Conservation (phyloP, 73 alveolate genomes). For the Loxodes magnus region DNA sequence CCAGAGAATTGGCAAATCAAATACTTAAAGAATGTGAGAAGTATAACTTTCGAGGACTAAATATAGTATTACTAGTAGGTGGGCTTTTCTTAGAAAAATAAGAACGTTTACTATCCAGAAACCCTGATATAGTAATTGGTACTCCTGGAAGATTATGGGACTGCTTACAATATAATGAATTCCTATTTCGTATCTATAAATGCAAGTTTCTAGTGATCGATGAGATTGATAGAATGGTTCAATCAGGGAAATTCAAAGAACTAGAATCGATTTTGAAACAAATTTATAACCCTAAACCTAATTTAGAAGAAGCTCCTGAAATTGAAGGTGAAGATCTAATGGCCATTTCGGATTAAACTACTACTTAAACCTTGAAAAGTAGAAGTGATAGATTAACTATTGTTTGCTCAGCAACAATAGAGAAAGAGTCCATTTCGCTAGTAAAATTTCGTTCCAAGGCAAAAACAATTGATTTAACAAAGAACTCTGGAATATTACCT, state of each 20-base stretch:
- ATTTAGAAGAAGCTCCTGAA: constrained; percentile 14
- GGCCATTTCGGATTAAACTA: not conserved
- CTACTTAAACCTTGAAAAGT: too few species aligned
- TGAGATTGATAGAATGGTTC: constrained; percentile 98
- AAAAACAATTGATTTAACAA: too few species aligned
- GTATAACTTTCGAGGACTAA: constrained; percentile 44
- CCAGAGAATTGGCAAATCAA: constrained; percentile 88
- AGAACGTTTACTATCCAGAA: constrained; percentile 66
- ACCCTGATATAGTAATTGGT: constrained; percentile 85
- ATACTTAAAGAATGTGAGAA: constrained; percentile 75
- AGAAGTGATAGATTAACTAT: too few species aligned
- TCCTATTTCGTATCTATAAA: constrained; percentile 43
- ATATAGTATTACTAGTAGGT: constrained; percentile 75
- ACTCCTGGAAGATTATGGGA: constrained; percentile 98
- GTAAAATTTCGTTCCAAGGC: too few species aligned
- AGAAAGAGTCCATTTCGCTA: too few species aligned
- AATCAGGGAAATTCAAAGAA: constrained; percentile 90
- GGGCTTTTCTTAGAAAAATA: constrained; percentile 92
- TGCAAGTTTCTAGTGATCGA: constrained; percentile 77
- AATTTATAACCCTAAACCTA: constrained; percentile 37
- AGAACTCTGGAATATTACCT: too few species aligned
- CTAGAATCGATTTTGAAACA: constrained; percentile 67
- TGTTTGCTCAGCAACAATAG: constrained; percentile 45
- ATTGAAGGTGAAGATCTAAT: constrained; percentile 17
- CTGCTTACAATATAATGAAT: constrained; percentile 68